phyloP scores from a whole-genome alignment of 176 grass and related monocot genomes.

The Cenchrus fungigraminus region DNA sequence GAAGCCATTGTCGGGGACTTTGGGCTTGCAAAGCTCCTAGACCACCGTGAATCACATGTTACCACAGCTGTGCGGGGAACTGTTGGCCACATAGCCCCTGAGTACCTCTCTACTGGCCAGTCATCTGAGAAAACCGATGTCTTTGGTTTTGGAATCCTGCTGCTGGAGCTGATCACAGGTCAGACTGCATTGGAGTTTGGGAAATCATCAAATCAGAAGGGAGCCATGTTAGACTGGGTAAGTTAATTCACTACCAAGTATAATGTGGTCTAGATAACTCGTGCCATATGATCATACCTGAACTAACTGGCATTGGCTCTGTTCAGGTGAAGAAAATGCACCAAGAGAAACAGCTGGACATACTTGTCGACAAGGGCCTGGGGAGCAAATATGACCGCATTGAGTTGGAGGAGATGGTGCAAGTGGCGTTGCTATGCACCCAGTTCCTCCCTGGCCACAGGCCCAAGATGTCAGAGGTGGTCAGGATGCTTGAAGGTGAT shows the following conservation, averaged over 20 bases:
- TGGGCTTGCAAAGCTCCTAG: constrained; percentile 84
- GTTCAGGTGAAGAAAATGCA: constrained; percentile 85
- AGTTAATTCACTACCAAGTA: constrained; percentile 46
- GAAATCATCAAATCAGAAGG: constrained; percentile 85
- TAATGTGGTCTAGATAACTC: not conserved
- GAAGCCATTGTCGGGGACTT: constrained; percentile 87
- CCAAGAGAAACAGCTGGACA: constrained; percentile 81
- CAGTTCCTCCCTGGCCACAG: constrained; percentile 74
- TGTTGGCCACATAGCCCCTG: constrained; percentile 84
- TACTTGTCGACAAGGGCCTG: constrained; percentile 74
- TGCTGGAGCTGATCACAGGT: constrained; percentile 82
- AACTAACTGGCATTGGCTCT: constrained; percentile 10
- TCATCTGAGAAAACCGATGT: constrained; percentile 94
- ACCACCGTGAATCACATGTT: constrained; percentile 83
- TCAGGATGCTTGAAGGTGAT: constrained; percentile 87
- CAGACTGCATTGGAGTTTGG: constrained; percentile 81
- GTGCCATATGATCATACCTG: constrained; percentile 18
- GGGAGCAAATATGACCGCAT: constrained; percentile 66
- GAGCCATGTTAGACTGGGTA: constrained; percentile 94
- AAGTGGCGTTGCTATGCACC: constrained; percentile 82
- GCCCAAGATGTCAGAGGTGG: constrained; percentile 83
- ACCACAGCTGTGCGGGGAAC: constrained; percentile 86
- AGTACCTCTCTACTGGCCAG: constrained; percentile 88
- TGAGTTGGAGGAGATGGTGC: constrained; percentile 85
- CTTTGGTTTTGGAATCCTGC: constrained; percentile 82